These are phyloP conservation scores for Backusella psychrophila DNA, from an alignment of 192 early-diverging fungal species.

Conservation along the genomic window DNA sequence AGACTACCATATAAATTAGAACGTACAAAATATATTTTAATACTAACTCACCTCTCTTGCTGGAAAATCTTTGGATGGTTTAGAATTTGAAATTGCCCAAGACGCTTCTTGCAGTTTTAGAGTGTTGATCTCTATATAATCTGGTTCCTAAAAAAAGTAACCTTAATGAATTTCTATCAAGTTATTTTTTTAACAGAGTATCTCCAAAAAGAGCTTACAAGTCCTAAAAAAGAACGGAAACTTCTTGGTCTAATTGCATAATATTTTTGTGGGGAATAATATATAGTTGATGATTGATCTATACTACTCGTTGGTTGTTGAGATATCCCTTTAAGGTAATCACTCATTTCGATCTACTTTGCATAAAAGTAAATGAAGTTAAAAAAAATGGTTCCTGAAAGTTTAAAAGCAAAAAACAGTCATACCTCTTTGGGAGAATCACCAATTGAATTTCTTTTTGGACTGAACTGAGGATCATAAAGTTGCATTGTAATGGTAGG, in stretches of 20 bases:
- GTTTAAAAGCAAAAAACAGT: too few relatives aligned
- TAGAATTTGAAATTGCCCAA: neutral
- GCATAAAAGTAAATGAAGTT: too few relatives aligned
- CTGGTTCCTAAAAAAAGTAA: neutral
- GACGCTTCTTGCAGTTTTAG: neutral
- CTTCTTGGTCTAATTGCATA: neutral
- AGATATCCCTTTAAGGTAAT: too few relatives aligned
- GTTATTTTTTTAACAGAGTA: neutral
- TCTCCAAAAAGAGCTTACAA: neutral
- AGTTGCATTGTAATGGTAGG: conserved; percentile 13
- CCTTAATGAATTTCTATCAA: neutral
- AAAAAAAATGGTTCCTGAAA: too few relatives aligned
- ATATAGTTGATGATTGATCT: neutral
- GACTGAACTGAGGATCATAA: conserved; percentile 17
- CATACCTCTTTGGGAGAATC: neutral
- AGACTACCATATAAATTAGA: neutral
- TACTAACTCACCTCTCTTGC: neutral
- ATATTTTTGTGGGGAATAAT: neutral
- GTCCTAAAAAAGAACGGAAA: neutral
- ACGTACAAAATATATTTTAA: neutral
- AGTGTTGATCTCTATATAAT: neutral
- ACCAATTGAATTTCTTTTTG: neutral
- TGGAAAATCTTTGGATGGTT: neutral
- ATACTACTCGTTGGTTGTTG: neutral
- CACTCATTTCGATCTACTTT: too few relatives aligned